Evolutionary conservation across 2,329 filamentous ascomycete species (phyloP).

Genomic region (Lachnellula arida): DNA sequence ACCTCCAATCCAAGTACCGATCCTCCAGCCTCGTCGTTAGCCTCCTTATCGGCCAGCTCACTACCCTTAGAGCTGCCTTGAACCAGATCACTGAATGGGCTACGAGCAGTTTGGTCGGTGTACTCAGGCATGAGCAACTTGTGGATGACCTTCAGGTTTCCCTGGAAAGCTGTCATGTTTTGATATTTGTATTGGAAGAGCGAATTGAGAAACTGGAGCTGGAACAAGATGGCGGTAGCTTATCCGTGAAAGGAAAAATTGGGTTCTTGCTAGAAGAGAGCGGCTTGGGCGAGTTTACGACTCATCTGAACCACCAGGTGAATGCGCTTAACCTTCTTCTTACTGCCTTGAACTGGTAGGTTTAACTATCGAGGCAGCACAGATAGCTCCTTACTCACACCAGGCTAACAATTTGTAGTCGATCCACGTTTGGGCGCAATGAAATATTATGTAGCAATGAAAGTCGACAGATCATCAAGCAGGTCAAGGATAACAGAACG

Average conservation of each 20-base stretch:
- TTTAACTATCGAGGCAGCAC: background rate
- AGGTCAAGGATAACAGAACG: background rate
- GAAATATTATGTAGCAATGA: background rate
- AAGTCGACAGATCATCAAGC: conserved; percentile 4
- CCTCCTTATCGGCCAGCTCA: conserved; percentile 6
- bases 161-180: conserved; percentile 2
- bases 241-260: conserved; percentile 2
- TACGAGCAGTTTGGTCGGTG: background rate
- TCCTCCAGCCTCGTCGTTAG: conserved; percentile 3
- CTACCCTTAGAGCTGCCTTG: conserved; percentile 4
- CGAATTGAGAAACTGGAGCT: background rate
- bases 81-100: conserved; percentile 2
- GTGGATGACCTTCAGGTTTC: conserved; percentile 1
- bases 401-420: background rate
- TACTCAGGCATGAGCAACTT: conserved; percentile 2
- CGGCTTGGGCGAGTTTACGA: conserved; percentile 4
- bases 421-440: conserved; percentile 2
- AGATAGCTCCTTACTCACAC: background rate
- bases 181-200: conserved; percentile 5
- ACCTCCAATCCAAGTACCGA: conserved; percentile 5
- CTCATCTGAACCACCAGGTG: conserved; percentile 3
- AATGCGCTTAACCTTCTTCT: conserved; percentile 10
- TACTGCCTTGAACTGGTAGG: conserved; percentile 4
- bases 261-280: conserved; percentile 3
- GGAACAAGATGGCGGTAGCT: background rate